A percentile compares a stretch with the other conserved stretches of the same genome.
These are phyloP conservation scores for Aspergillus awamori DNA, from an alignment of 2,329 filamentous ascomycete genomes.

Conservation along the genomic window DNA sequence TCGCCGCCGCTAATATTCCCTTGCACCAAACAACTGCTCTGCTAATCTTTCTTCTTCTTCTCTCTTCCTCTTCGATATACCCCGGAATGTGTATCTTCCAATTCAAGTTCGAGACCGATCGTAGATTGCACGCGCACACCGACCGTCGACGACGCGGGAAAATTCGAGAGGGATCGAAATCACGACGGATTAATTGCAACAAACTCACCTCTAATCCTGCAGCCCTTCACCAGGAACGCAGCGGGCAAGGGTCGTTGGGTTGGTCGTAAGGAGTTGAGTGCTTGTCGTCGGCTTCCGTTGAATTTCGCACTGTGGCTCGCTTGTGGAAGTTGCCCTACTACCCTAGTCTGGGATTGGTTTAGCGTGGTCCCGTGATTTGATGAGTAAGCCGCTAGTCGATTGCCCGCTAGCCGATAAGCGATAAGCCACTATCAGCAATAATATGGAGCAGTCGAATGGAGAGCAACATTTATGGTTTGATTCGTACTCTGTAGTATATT, in stretches of 20 bases:
- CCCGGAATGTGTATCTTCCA: background rate
- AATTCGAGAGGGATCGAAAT: constrained; percentile 16
- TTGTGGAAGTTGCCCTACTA: constrained; percentile 48
- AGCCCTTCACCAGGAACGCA: constrained; percentile 51
- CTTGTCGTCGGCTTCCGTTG: constrained; percentile 42
- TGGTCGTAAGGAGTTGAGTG: constrained; percentile 42
- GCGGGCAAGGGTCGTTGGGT: constrained; percentile 43
- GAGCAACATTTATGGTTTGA: too few relatives aligned
- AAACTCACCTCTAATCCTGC: constrained; percentile 49
- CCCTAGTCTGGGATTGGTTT: constrained; percentile 31
- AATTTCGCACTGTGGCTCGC: constrained; percentile 52
- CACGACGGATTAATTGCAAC: constrained; percentile 19
- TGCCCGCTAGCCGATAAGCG: constrained; percentile 9
- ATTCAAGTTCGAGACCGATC: constrained; percentile 1
- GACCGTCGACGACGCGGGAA: constrained; percentile 1
- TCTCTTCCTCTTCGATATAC: background rate
- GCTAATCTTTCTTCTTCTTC: background rate
- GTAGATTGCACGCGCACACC: constrained; percentile 9
- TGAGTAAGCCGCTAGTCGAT: constrained; percentile 2
- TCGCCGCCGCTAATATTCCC: background rate
- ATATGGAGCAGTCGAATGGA: too few relatives aligned
- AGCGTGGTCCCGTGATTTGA: constrained; percentile 33
- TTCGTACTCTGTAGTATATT: too few relatives aligned
- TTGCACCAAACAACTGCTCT: background rate
- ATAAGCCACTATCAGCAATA: too few relatives aligned